A percentile compares a stretch with the other conserved stretches of the same genome.
These are phyloP conservation scores for Colletotrichum kahawae DNA, from an alignment of 2,329 filamentous ascomycete genomes.

Conservation along the genomic window DNA sequence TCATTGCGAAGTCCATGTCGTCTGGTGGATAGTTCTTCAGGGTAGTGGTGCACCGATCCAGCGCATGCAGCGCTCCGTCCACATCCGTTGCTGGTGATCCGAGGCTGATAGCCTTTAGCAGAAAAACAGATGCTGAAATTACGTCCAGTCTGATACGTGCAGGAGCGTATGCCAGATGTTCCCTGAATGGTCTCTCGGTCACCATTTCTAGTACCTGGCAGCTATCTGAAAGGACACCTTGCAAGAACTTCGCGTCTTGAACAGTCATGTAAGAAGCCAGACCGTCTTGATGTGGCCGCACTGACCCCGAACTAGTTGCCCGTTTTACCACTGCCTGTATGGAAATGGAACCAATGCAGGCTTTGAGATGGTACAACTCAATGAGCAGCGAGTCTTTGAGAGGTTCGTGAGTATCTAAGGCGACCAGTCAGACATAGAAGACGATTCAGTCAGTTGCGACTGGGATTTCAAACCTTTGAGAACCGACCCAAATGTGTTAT, in stretches of 20 bases:
- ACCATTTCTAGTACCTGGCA: constrained; percentile 21
- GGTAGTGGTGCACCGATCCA: constrained; percentile 23
- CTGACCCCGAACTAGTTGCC: constrained; percentile 15
- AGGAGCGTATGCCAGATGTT: constrained; percentile 23
- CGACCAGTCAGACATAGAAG: not conserved
- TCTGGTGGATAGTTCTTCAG: constrained; percentile 21
- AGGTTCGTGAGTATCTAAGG: not conserved
- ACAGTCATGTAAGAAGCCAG: constrained; percentile 22
- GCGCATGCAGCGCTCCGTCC: constrained; percentile 3
- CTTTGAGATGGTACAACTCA: constrained; percentile 26
- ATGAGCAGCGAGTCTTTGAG: constrained; percentile 20
- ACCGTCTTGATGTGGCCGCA: constrained; percentile 5
- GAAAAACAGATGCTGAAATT: constrained; percentile 26
- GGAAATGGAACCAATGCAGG: constrained; percentile 24
- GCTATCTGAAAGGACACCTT: constrained; percentile 25
- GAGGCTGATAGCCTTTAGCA: constrained; percentile 25
- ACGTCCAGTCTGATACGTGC: constrained; percentile 23
- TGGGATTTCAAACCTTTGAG: not conserved
- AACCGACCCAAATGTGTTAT: not conserved
- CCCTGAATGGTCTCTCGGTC: constrained; percentile 17
- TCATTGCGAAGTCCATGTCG: constrained; percentile 28
- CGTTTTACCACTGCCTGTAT: constrained; percentile 26
- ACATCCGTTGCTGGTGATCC: constrained; percentile 22
- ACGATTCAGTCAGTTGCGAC: not conserved
- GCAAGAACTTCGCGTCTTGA: constrained; percentile 23